Conservation (phyloP, 2,329 filamentous ascomycete species). For the Monosporascus sp. region DNA sequence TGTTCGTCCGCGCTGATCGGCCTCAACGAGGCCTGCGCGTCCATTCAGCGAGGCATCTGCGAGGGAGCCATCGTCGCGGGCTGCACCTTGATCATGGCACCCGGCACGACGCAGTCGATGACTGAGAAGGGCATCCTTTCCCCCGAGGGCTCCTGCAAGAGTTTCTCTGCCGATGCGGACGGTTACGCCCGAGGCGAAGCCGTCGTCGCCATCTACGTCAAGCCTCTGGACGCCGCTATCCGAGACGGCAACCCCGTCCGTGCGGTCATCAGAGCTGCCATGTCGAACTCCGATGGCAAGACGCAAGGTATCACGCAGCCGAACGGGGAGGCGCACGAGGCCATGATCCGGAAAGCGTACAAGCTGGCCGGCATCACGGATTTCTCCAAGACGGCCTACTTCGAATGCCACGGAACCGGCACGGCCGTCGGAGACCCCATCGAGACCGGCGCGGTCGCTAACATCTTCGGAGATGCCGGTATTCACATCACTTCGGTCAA, state of each 20-base stretch:
- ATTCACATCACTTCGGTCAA: slow-evolving; percentile 19
- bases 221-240: slow-evolving; percentile 34
- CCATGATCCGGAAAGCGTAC: slow-evolving; percentile 34
- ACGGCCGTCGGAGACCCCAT: slow-evolving; percentile 37
- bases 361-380: slow-evolving; percentile 15
- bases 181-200: slow-evolving; percentile 42
- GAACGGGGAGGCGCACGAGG: slow-evolving; percentile 28
- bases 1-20: slow-evolving; percentile 29
- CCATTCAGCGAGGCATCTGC: slow-evolving; percentile 18
- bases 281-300: slow-evolving; percentile 29
- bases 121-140: slow-evolving; percentile 10
- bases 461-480: slow-evolving; percentile 26
- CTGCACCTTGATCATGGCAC: slow-evolving; percentile 21
- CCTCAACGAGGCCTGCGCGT: slow-evolving; percentile 28
- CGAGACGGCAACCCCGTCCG: slow-evolving; percentile 32
- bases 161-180: slow-evolving; percentile 32
- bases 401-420: slow-evolving; percentile 7
- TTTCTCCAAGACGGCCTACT: slow-evolving; percentile 25
- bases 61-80: slow-evolving; percentile 25
- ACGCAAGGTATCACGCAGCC: slow-evolving; percentile 35
- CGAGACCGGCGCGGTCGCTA: slow-evolving; percentile 31
- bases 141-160: slow-evolving; percentile 15
- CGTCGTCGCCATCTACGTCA: slow-evolving; percentile 32
- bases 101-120: slow-evolving; percentile 8
- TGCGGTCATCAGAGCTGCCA: slow-evolving; percentile 22